Evolutionary conservation across 306 rosid genomes (phyloP), one percentile per base, ranked within the genome.

Genomic region (Dryas octopetala): DNA sequence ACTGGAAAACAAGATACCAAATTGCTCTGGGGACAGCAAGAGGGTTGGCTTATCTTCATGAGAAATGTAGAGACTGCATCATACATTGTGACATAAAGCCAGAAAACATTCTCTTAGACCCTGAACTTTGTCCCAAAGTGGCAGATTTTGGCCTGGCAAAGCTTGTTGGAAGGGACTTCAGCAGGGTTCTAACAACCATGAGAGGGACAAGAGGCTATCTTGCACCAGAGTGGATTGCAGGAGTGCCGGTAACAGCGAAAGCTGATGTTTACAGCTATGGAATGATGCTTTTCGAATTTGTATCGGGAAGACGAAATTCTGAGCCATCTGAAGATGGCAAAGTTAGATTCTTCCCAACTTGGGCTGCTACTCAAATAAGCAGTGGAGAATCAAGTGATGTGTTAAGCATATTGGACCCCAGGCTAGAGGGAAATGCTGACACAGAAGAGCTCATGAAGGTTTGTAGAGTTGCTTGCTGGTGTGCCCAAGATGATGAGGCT

Each of bases 131-230:
- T 76, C 98, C 96, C 1, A 91, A 91, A 77, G 93, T 94, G 1
- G 97, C 97, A 10, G 96, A 94, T 57, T 93, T 94, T 66, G 98
- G 97, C 52, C 88, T 94, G 6, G 98, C 98, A 70, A 94, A 94
- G 78, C 88, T 91, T 11, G 87, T 94, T 41, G 97, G 98, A 40
- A 74, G 96, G 19, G 96, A 94, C 54, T 91, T 91, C 80, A 91
- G 97, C 76, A 77, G 96, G 52, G 98, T 94, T 66, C 88, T 91
- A 46, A 91, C 98, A 17, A 88, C 96, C 23, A 90, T 91, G 87
- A 88, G 98, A 91, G 97, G 98, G n/a, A 94, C 97, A 38, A 85
- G 94, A 78, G 97, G 98, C 1, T 94, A 94, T 58, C 89, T 90
- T 16, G 98, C 98, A 0, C 98, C 96, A 0, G 97, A 94, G 70